Conservation (phyloP, 371 early-diverging fungal genomes). For the Polyrhizophydium stewartii region DNA sequence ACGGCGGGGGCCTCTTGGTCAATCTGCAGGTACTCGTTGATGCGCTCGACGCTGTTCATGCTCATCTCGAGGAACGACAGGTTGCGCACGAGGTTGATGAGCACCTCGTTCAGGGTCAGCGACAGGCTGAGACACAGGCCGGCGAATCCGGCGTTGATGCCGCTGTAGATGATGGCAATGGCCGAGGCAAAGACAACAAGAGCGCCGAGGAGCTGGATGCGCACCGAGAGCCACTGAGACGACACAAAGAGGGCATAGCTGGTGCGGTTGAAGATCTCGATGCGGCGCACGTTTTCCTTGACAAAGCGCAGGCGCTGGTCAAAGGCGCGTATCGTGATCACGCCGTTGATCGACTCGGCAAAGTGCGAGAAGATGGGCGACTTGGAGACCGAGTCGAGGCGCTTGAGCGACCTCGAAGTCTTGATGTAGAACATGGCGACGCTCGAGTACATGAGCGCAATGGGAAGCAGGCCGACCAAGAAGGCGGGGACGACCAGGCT, state of each 20-base stretch:
- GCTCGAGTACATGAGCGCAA: neutral
- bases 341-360: neutral
- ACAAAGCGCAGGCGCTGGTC: neutral
- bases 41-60: conserved; percentile 34
- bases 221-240: conserved; percentile 17
- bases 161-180: conserved; percentile 41
- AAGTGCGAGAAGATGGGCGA: neutral
- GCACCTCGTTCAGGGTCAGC: conserved; percentile 58
- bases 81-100: conserved; percentile 15
- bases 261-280: conserved; percentile 59
- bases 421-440: conserved; percentile 2
- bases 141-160: conserved; percentile 66
- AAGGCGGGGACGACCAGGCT: conserved; percentile 7
- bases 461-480: conserved; percentile 8
- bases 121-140: conserved; percentile 71
- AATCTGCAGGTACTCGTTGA: conserved; percentile 56
- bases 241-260: conserved; percentile 72
- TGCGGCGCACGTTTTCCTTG: neutral
- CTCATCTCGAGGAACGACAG: neutral
- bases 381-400: neutral
- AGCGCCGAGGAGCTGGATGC: neutral
- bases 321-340: neutral
- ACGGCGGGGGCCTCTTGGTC: conserved; percentile 66
- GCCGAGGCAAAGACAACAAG: neutral
- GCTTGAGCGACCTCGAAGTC: conserved; percentile 64